Evolutionary conservation across 2,329 filamentous ascomycete species (phyloP), one percentile per base, ranked within the genome.

Genomic region (Zymoseptoria tritici): DNA sequence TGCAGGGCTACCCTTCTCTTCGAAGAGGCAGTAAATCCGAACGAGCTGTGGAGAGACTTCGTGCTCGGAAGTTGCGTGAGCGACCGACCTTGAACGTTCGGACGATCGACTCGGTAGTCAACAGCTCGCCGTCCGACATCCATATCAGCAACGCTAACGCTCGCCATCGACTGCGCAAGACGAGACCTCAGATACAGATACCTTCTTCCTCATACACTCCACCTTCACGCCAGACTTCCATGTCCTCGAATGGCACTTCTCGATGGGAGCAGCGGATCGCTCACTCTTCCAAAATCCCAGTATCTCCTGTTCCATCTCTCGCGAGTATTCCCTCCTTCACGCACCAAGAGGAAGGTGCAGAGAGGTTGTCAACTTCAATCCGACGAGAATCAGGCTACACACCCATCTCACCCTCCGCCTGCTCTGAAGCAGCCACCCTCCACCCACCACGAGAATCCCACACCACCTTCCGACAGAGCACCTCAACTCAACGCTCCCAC

Each of bases 51-150:
- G 71, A 73, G 49, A 65, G 69, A 9, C 70, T 68, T 29, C 67
- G 71, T 26, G 66, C 62, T 22, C 67, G 72, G 19, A 74, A 74
- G 60, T 60, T 72, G 31, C 68, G 71, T 16, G 72, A 75, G 52
- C 65, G 59, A 24, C 66, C 69, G 5, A 22, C 58, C n/a, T 49
- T 52, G 4, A 55, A 62, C n/a, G 59, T 54, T 24, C 63, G 65
- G 16, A 66, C 65, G 2, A 68, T 71, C 21, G 68, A 71, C 49
- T 56, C 67, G n/a, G 62, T 69, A 8, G 68, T 69, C 49, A 63
- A 67, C 20, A 64, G 59, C 21, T 46, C 13, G 16, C 36, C 36
- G 3, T 46, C 36, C 11, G 36, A 46, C 2, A 7, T 46, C 4
- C 13, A 46, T 2, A 16, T n/a, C 36, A 62, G 63, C 13, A 61